Evolutionary conservation across 768 basidiomycete species (phyloP).

Genomic region (Obba rivulosa): DNA sequence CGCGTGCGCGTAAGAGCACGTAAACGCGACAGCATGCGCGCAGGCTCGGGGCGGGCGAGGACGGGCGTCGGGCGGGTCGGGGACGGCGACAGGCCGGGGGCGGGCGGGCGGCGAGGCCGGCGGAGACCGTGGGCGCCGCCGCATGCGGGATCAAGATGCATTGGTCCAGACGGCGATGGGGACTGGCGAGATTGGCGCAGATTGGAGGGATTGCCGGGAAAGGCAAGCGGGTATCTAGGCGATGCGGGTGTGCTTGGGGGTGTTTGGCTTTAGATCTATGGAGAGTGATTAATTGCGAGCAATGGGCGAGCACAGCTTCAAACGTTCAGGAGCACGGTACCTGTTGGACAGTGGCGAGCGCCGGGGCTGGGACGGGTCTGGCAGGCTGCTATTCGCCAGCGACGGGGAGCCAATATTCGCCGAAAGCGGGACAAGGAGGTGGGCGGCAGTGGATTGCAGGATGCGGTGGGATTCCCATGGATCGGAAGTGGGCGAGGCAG

Average conservation of each 20-base stretch:
- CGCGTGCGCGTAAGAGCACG: too few species aligned
- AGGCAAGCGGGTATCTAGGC: not conserved
- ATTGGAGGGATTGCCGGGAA: not conserved
- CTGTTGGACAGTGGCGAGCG: not conserved
- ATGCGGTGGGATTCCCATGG: not conserved
- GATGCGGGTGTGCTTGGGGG: not conserved
- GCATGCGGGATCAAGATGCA: too few species aligned
- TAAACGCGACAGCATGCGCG: too few species aligned
- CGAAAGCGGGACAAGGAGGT: not conserved
- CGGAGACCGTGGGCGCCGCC: too few species aligned
- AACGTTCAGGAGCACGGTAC: too few species aligned
- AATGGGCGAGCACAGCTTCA: too few species aligned
- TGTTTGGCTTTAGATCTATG: not conserved
- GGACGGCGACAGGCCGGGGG: not conserved
- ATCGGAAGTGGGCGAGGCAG: not conserved
- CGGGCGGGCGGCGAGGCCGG: too few species aligned
- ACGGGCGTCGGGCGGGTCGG: too few species aligned
- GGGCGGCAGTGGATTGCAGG: not conserved
- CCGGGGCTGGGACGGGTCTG: too few species aligned
- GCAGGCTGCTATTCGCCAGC: too few species aligned
- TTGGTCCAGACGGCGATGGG: not conserved
- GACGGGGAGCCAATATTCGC: not conserved
- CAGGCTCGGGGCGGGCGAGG: too few species aligned
- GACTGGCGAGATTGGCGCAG: not conserved
- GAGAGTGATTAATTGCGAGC: not conserved